phyloP scores from a whole-genome alignment of 352 stramenopile genomes.

The Globisporangium middletonii region DNA sequence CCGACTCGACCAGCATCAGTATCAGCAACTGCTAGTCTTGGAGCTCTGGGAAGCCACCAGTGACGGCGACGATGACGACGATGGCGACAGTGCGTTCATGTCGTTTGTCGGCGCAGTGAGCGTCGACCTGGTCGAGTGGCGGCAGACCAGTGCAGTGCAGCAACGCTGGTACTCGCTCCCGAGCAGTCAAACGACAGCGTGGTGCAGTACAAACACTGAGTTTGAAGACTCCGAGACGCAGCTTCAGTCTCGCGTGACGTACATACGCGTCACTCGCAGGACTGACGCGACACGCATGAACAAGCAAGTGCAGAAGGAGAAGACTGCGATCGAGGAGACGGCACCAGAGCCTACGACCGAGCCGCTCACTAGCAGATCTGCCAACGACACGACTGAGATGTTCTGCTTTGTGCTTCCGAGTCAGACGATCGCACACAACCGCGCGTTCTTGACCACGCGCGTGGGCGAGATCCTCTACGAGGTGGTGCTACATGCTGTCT shows the following conservation, averaged over 20 bases:
- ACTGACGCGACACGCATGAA: background rate
- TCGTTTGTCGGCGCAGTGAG: slow-evolving; percentile 4
- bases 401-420: slow-evolving; percentile 13
- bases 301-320: background rate
- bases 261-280: slow-evolving; percentile 2
- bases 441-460: slow-evolving; percentile 8
- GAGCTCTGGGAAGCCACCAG: slow-evolving; percentile 6
- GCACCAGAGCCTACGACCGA: background rate
- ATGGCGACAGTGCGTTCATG: background rate
- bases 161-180: slow-evolving; percentile 11
- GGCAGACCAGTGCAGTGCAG: no score
- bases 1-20: background rate
- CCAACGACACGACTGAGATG: background rate
- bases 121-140: slow-evolving; percentile 5
- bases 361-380: background rate
- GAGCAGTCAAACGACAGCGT: background rate
- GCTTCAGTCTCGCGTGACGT: background rate
- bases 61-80: background rate
- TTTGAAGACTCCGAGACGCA: slow-evolving; percentile 9
- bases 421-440: slow-evolving; percentile 1
- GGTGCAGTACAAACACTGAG: background rate
- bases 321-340: background rate
- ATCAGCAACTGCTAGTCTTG: background rate
- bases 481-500: slow-evolving; percentile 5
- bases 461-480: slow-evolving; percentile 14